Evolutionary conservation across 148 eudicot genomes (phyloP), one percentile per base, ranked within the genome.

Genomic region (Spergularia marina): DNA sequence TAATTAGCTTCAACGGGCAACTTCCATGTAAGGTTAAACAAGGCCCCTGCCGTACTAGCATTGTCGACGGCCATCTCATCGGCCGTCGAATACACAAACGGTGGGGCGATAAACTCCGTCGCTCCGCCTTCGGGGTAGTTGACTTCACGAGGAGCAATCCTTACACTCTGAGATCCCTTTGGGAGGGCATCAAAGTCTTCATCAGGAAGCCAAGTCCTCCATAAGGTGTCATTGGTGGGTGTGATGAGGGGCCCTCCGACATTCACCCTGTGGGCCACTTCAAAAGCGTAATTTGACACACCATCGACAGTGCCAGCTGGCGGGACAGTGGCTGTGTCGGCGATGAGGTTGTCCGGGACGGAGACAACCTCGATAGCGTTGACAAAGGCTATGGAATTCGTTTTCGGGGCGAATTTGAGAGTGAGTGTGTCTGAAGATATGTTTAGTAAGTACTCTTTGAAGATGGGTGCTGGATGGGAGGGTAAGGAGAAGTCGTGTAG

Each of bases 361-460:
- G 93, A 87, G 59, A 89, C 77, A 18, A 89, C 73, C 80, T 89
- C 93, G 20, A 89, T 85, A 17, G 89, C 91, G 14, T 89, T 89
- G 58, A 89, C 68, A 71, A 87, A 89, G 0, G 89, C 91, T 9
- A 82, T 49, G 6, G 93, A 89, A 52, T 84, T 84, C 57, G 77
- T 81, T 72, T 84, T 74, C 0, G 93, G 91, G 16, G 86, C 78
- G 76, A 89, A 79, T 51, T 79, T 86, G 51, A 89, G 78, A 47
- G 88, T 75, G 40, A 87, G 65, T 11, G 69, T 68, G 5, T 76
- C 71, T 0, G 85, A 81, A 11, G 86, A 76, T 56, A 86, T 69
- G 74, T 89, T 85, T 6, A 89, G 23, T 76, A 89, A 84, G 81
- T 86, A 89, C 70, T 89, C 93, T 56, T 84, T 87, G 77, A 79